Evolutionary conservation across 2,329 filamentous ascomycete genomes (phyloP).

Genomic region (Hymenoscyphus occultus): DNA sequence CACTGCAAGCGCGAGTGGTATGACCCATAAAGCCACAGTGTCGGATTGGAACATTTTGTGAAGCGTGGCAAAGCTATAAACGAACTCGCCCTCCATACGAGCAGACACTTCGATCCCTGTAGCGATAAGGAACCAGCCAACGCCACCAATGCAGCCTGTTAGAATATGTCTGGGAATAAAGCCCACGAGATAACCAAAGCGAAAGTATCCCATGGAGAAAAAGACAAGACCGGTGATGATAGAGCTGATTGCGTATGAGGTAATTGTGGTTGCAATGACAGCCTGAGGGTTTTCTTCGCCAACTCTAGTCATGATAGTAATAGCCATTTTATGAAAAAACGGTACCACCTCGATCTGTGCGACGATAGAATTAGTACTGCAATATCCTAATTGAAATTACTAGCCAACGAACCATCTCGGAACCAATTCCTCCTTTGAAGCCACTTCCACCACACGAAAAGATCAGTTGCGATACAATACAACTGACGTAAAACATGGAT

Average conservation of each 20-base stretch:
- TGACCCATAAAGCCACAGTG: slow-evolving; percentile 78
- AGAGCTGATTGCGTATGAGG: slow-evolving; percentile 85
- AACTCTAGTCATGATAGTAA: slow-evolving; percentile 75
- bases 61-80: slow-evolving; percentile 75
- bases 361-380: neutral
- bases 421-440: slow-evolving; percentile 88
- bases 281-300: slow-evolving; percentile 78
- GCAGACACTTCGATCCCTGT: slow-evolving; percentile 94
- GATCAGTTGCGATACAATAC: slow-evolving; percentile 86
- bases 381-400: neutral
- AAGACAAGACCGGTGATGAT: slow-evolving; percentile 89
- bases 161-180: slow-evolving; percentile 97
- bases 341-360: slow-evolving; percentile 90
- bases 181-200: slow-evolving; percentile 86
- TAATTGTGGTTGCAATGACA: slow-evolving; percentile 90
- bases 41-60: slow-evolving; percentile 69
- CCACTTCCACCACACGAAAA: slow-evolving; percentile 82
- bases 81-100: slow-evolving; percentile 77
- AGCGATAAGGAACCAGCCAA: slow-evolving; percentile 89
- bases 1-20: slow-evolving; percentile 74
- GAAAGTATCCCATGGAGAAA: slow-evolving; percentile 83
- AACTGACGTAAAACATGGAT: slow-evolving; percentile 98
- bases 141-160: slow-evolving; percentile 94
- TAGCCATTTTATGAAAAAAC: slow-evolving; percentile 98
- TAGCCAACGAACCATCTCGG: slow-evolving; percentile 66